Conservation (phyloP, 2,329 filamentous ascomycete species). For the Fusarium heterosporum region DNA sequence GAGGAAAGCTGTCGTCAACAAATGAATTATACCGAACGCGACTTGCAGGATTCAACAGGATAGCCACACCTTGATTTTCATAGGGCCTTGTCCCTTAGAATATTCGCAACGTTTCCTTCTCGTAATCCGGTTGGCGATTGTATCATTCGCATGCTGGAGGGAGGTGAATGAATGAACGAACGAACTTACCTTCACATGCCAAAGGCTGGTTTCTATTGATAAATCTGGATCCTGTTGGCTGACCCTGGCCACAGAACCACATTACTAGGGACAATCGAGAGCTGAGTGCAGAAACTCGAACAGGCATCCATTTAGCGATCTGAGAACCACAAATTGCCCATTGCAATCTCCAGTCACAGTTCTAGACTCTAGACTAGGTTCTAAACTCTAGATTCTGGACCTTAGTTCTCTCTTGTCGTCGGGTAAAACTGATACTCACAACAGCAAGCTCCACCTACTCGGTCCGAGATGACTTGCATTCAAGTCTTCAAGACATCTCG, state of each 20-base stretch:
- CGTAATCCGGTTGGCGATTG: constrained; percentile 1
- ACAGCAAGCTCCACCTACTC: constrained; percentile 23
- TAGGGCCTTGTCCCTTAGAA: constrained; percentile 1
- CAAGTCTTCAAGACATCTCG: constrained; percentile 8
- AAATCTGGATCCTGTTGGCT: constrained; percentile 5
- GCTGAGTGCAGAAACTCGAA: constrained; percentile 33
- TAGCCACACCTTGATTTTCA: background rate
- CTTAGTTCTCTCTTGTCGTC: constrained; percentile 29
- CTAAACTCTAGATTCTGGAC: background rate
- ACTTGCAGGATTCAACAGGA: constrained; percentile 1
- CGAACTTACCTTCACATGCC: constrained; percentile 40
- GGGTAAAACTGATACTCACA: background rate
- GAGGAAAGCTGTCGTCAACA: background rate
- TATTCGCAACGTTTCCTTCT: constrained; percentile 11
- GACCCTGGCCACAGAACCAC: constrained; percentile 20
- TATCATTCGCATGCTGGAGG: constrained; percentile 4
- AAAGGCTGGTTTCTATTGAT: constrained; percentile 19
- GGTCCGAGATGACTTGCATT: constrained; percentile 25
- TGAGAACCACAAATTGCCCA: constrained; percentile 21
- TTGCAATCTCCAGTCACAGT: background rate
- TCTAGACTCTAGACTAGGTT: background rate
- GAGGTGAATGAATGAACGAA: constrained; percentile 6
- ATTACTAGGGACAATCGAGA: constrained; percentile 38
- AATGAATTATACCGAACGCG: background rate
- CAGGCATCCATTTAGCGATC: constrained; percentile 26